Evolutionary conservation across 352 stramenopile species (phyloP).

Genomic region (Porosira glacialis): DNA sequence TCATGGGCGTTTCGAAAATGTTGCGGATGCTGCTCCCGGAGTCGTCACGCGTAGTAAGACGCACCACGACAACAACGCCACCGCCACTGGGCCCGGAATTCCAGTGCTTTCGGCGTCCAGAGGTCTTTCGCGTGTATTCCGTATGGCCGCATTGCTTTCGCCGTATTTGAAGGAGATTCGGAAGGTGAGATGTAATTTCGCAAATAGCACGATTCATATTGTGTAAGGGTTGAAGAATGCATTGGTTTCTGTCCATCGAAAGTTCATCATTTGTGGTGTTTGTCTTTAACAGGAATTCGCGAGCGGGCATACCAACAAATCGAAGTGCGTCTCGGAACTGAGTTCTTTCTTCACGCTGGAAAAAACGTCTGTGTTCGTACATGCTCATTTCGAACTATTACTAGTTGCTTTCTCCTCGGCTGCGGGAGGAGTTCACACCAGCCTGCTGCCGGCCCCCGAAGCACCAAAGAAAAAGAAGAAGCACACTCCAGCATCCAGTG

Average conservation of each 20-base stretch:
- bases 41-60: slow-evolving; percentile 20
- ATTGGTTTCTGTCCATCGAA: too few relatives aligned
- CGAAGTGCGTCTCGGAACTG: not conserved
- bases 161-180: slow-evolving; percentile 8
- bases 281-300: too few relatives aligned
- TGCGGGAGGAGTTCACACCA: slow-evolving; percentile 10
- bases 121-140: slow-evolving; percentile 26
- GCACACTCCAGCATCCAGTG: slow-evolving; percentile 1
- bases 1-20: too few relatives aligned
- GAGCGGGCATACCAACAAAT: too few relatives aligned
- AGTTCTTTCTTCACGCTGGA: slow-evolving; percentile 16
- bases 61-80: slow-evolving; percentile 4
- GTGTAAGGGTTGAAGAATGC: not conserved
- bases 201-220: not conserved
- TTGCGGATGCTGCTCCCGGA: too few relatives aligned
- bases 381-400: slow-evolving; percentile 29
- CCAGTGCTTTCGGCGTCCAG: slow-evolving; percentile 1
- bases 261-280: too few relatives aligned
- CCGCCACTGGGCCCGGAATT: not conserved
- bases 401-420: slow-evolving; percentile 18
- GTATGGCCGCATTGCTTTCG: slow-evolving; percentile 13
- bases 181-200: slow-evolving; percentile 14
- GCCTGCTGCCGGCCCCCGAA: not conserved
- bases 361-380: too few relatives aligned
- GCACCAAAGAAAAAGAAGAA: too few relatives aligned